Percentiles rank a stretch among this genome's conserved stretches.
These are phyloP conservation scores for Nepenthes mirabilis DNA, from an alignment of 148 eudicot genomes.

Conservation along the genomic window DNA sequence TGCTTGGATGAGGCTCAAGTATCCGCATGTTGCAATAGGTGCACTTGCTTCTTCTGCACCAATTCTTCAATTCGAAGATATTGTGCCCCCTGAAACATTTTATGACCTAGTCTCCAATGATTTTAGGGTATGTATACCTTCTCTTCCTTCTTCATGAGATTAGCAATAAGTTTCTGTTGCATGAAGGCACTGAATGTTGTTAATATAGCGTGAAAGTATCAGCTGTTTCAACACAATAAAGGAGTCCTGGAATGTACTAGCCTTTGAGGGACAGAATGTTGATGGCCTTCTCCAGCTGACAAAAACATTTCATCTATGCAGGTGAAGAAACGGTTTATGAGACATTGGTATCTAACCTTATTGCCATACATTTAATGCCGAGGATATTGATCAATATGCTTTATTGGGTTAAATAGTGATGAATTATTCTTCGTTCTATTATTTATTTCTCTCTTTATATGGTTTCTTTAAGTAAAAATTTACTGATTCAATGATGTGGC, in stretches of 20 bases:
- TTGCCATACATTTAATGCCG: not conserved
- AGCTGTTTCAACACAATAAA: slow-evolving; percentile 83
- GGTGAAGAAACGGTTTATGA: slow-evolving; percentile 23
- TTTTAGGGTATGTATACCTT: slow-evolving; percentile 42
- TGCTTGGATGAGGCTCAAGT: slow-evolving; percentile 95
- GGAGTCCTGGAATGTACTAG: slow-evolving; percentile 61
- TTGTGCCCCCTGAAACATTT: slow-evolving; percentile 72
- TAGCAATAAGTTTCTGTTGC: not conserved
- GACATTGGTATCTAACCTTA: not conserved
- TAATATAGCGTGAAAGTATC: slow-evolving; percentile 59
- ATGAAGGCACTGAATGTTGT: not conserved
- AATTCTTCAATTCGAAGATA: slow-evolving; percentile 80
- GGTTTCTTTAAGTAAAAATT: not conserved
- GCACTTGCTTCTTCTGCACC: slow-evolving; percentile 97
- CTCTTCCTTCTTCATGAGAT: not conserved
- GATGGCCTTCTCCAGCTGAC: slow-evolving; percentile 54
- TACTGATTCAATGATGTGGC: slow-evolving; percentile 9
- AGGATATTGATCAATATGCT: not conserved
- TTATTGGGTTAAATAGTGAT: not conserved
- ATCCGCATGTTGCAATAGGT: slow-evolving; percentile 80
- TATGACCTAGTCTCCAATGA: slow-evolving; percentile 68
- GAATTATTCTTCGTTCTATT: not conserved
- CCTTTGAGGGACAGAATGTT: slow-evolving; percentile 29
- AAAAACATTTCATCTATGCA: slow-evolving; percentile 55
- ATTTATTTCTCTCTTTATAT: not conserved